Evolutionary conservation across 2,329 filamentous ascomycete genomes (phyloP).

Genomic region (Fusarium guadeloupense): DNA sequence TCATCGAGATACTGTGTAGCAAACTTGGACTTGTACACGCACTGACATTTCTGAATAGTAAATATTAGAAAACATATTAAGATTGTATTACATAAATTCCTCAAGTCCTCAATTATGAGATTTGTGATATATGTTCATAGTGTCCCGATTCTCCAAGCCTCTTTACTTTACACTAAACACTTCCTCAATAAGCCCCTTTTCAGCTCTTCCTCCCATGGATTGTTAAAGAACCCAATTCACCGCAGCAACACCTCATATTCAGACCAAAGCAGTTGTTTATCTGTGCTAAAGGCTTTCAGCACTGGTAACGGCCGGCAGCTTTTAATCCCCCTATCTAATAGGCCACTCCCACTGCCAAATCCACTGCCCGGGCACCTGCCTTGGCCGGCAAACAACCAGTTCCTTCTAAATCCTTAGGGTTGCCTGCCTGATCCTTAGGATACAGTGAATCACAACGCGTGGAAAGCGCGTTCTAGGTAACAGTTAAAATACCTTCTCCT

Average conservation of each 20-base stretch:
- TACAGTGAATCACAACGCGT: constrained; percentile 11
- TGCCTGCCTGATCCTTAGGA: constrained; percentile 12
- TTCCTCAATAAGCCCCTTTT: neutral
- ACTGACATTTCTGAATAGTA: too few species aligned
- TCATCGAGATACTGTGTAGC: too few species aligned
- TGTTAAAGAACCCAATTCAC: neutral
- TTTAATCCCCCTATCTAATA: neutral
- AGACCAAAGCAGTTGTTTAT: neutral
- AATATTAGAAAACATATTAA: too few species aligned
- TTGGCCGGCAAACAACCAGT: neutral
- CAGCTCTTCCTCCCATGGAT: neutral
- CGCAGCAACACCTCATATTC: too few species aligned
- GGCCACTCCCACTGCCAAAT: neutral
- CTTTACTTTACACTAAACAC: neutral
- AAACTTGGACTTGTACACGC: too few species aligned
- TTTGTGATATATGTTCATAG: too few species aligned
- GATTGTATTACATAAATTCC: neutral
- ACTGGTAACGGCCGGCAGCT: neutral
- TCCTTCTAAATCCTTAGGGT: constrained; percentile 4
- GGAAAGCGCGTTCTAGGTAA: constrained; percentile 1
- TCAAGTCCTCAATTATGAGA: constrained; percentile 6
- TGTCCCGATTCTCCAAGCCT: neutral
- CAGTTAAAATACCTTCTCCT: constrained; percentile 5
- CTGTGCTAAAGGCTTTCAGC: neutral
- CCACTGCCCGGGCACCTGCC: neutral